A percentile compares a stretch with the other conserved stretches of the same genome.
Evolutionary conservation across 176 grass and related monocot species (phyloP).

Genomic region (Calamus simplicifolius): DNA sequence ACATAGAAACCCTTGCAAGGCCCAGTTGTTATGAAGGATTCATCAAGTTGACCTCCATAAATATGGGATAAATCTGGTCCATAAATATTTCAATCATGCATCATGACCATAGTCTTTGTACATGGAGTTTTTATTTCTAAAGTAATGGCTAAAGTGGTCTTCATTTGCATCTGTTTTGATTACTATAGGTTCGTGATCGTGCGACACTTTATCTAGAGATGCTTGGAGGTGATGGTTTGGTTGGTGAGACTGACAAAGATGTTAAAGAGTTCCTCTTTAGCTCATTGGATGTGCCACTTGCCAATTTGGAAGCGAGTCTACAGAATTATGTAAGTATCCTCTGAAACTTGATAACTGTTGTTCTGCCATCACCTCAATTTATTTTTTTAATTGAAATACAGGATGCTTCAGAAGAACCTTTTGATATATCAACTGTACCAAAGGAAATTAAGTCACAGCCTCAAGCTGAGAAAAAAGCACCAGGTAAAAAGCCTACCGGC

Average conservation of each 20-base stretch:
- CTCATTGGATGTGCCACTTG: constrained; percentile 86
- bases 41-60: no score
- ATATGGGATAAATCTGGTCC: no score
- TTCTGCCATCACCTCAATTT: constrained; percentile 12
- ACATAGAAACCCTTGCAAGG: no score
- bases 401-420: constrained; percentile 75
- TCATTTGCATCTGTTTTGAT: no score
- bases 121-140: no score
- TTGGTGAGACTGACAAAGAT: constrained; percentile 74
- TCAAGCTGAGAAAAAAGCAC: constrained; percentile 83
- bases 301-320: constrained; percentile 83
- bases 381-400: constrained; percentile 25
- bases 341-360: constrained; percentile 6
- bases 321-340: constrained; percentile 59
- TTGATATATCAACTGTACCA: constrained; percentile 76
- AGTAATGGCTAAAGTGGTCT: no score
- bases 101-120: no score
- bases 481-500: constrained; percentile 79
- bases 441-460: constrained; percentile 84
- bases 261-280: constrained; percentile 85
- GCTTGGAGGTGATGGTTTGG: constrained; percentile 52
- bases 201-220: constrained; percentile 86
- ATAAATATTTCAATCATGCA: no score
- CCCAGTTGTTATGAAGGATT: no score
- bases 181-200: constrained; percentile 72